Percentiles rank a stretch among this genome's conserved stretches.
These are phyloP conservation scores for Aspergillus terreus DNA, from an alignment of 2,329 filamentous ascomycete genomes.

Conservation along the genomic window DNA sequence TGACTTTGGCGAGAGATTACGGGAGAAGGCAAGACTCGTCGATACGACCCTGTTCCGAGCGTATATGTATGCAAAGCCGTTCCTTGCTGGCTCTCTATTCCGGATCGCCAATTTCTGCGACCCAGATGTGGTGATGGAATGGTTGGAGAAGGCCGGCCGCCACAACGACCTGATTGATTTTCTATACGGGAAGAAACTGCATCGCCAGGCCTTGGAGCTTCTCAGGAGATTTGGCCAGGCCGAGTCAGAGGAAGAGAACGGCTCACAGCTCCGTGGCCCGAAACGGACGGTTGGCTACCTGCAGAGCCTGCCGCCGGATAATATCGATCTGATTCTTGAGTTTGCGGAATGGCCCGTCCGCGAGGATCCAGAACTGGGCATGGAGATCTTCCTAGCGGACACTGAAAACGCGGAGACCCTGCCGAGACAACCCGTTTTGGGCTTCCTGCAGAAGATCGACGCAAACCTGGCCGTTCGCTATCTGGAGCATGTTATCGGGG, in stretches of 20 bases:
- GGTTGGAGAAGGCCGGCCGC: slow-evolving; percentile 78
- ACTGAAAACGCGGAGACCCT: slow-evolving; percentile 92
- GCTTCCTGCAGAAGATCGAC: slow-evolving; percentile 70
- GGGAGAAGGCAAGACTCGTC: slow-evolving; percentile 74
- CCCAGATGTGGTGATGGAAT: slow-evolving; percentile 89
- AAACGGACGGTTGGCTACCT: slow-evolving; percentile 82
- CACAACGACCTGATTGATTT: slow-evolving; percentile 98
- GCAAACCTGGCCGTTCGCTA: slow-evolving; percentile 71
- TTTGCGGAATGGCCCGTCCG: slow-evolving; percentile 85
- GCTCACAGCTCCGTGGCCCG: slow-evolving; percentile 68
- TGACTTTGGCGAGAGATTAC: slow-evolving; percentile 68
- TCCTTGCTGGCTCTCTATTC: slow-evolving; percentile 83
- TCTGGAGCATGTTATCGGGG: slow-evolving; percentile 83
- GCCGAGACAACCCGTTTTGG: slow-evolving; percentile 70
- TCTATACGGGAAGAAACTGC: slow-evolving; percentile 89
- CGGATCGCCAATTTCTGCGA: slow-evolving; percentile 97
- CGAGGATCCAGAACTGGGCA: slow-evolving; percentile 68
- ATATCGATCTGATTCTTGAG: slow-evolving; percentile 87
- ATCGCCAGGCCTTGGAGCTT: slow-evolving; percentile 79
- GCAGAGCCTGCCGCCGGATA: slow-evolving; percentile 80
- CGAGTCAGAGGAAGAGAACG: slow-evolving; percentile 34
- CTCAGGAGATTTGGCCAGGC: slow-evolving; percentile 74
- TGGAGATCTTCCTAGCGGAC: slow-evolving; percentile 91
- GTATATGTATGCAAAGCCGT: slow-evolving; percentile 88
- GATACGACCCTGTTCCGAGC: slow-evolving; percentile 93